These are phyloP conservation scores for Alloteropsis semialata DNA, from an alignment of 176 grass and related monocot species.

Conservation along the genomic window DNA sequence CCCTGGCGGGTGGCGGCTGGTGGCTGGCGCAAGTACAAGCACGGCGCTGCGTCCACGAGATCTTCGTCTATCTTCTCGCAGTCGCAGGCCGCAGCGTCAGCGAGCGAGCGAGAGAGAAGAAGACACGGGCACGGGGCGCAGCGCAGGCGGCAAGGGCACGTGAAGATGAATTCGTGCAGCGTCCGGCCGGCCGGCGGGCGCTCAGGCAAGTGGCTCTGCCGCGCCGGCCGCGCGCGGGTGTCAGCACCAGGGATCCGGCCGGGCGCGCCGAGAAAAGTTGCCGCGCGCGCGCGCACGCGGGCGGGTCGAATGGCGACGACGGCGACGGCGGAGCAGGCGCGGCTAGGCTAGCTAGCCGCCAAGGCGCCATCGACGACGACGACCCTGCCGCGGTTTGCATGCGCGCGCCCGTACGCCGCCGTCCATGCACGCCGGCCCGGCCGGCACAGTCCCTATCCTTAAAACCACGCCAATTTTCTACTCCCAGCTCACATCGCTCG, in stretches of 20 bases:
- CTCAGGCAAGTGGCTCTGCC: constrained; percentile 19
- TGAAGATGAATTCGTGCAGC: constrained; percentile 43
- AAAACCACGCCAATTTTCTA: constrained; percentile 8
- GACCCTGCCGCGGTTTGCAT: not conserved
- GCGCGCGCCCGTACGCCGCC: not conserved
- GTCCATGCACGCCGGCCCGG: not conserved
- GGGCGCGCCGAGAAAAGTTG: constrained; percentile 19
- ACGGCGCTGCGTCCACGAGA: not conserved
- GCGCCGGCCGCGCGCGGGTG: not conserved
- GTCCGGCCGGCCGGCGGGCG: not conserved
- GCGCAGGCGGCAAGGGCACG: constrained; percentile 32
- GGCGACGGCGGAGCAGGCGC: not conserved
- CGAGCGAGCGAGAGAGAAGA: not conserved
- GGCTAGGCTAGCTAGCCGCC: not conserved
- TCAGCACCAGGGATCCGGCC: constrained; percentile 16
- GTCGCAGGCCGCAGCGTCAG: not conserved
- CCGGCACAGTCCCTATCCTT: constrained; percentile 37
- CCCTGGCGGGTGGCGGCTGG: not conserved
- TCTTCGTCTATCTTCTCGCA: not conserved
- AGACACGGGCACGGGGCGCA: not conserved
- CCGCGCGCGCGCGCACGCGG: no score
- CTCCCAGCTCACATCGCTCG: not conserved
- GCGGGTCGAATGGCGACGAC: not conserved
- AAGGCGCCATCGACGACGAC: not conserved
- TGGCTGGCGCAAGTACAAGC: not conserved